phyloP scores from a whole-genome alignment of 495 filamentous ascomycete genomes.

The Pseudoneurospora amorphoporcata region DNA sequence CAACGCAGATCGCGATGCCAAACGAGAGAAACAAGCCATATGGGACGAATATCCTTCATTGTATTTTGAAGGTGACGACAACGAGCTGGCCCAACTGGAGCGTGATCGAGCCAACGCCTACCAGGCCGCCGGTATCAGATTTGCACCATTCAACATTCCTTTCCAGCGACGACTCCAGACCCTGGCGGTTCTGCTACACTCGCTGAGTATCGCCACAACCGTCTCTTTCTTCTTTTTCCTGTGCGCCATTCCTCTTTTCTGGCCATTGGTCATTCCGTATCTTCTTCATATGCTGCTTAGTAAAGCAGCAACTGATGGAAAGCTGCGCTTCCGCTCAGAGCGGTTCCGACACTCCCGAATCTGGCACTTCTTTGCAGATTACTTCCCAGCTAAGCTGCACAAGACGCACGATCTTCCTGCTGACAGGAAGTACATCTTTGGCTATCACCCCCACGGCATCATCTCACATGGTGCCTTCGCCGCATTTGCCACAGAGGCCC shows the following conservation, averaged over 20 bases:
- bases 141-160: conserved; percentile 82
- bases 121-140: conserved; percentile 45
- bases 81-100: conserved; percentile 6
- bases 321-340: conserved; percentile 59
- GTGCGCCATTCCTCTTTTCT: conserved; percentile 79
- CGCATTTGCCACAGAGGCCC: conserved; percentile 81
- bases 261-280: conserved; percentile 89
- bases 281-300: conserved; percentile 76
- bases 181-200: conserved; percentile 74
- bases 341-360: conserved; percentile 61
- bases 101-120: conserved; percentile 10
- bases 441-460: conserved; percentile 95
- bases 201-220: conserved; percentile 62
- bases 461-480: conserved; percentile 93
- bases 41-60: neutral
- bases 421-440: conserved; percentile 92
- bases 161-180: conserved; percentile 81
- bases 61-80: neutral
- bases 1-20: neutral
- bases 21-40: neutral
- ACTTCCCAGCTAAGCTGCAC: conserved; percentile 84
- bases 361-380: conserved; percentile 84
- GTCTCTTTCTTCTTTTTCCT: conserved; percentile 83
- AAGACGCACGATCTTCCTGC: conserved; percentile 69
- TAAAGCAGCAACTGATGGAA: conserved; percentile 61